Evolutionary conservation across 495 filamentous ascomycete species (phyloP).

Genomic region (Aspergillus biplanus): DNA sequence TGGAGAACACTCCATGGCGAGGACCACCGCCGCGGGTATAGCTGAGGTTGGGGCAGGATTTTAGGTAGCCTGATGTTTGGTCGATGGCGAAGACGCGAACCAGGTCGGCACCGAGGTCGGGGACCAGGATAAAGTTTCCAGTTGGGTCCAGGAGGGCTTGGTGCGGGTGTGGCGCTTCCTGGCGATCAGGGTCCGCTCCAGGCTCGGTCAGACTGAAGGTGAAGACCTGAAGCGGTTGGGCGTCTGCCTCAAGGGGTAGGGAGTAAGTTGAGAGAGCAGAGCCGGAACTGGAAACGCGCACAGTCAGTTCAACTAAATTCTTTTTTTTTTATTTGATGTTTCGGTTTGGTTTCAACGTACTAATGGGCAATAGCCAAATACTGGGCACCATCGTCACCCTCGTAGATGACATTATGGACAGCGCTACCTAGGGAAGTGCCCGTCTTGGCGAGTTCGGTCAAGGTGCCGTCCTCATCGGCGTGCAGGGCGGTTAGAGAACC

Average conservation of each 20-base stretch:
- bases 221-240: constrained; percentile 46
- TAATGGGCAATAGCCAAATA: constrained; percentile 52
- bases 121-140: constrained; percentile 62
- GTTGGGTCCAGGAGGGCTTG: constrained; percentile 72
- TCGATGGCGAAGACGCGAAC: constrained; percentile 65
- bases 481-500: constrained; percentile 36
- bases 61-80: constrained; percentile 35
- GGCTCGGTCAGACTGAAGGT: constrained; percentile 54
- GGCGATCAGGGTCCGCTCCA: constrained; percentile 54
- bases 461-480: constrained; percentile 25
- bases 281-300: constrained; percentile 28
- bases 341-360: constrained; percentile 29
- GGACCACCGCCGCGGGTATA: constrained; percentile 62
- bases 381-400: constrained; percentile 31
- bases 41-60: constrained; percentile 30
- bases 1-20: constrained; percentile 66
- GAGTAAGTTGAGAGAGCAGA: constrained; percentile 42
- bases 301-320: not conserved
- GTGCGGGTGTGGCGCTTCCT: constrained; percentile 73
- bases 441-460: constrained; percentile 33
- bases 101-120: constrained; percentile 75
- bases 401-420: constrained; percentile 45
- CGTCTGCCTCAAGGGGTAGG: constrained; percentile 32
- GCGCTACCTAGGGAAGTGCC: constrained; percentile 38
- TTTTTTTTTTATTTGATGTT: not conserved